These are phyloP conservation scores for Cyberlindnera euphorbiiphila DNA, from an alignment of 805 yeast genomes.

Conservation along the genomic window DNA sequence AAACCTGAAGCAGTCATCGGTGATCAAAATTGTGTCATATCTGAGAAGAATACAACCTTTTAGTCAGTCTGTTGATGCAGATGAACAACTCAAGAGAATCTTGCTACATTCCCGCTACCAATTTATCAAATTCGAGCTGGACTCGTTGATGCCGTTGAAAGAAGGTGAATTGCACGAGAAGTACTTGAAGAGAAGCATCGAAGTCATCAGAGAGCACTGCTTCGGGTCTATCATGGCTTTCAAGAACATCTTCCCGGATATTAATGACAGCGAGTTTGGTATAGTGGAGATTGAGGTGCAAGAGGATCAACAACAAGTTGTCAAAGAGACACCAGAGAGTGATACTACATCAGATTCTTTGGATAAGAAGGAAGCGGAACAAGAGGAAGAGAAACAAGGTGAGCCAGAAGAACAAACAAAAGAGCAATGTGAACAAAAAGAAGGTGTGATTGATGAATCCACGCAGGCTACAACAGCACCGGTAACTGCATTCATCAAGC, in stretches of 20 bases:
- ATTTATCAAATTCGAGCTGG: conserved; percentile 60
- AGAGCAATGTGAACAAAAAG: conserved; percentile 1
- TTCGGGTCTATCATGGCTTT: conserved; percentile 68
- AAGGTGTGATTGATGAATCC: not conserved
- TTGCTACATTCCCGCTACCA: conserved; percentile 65
- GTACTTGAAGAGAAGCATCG: conserved; percentile 74
- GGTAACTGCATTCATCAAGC: conserved; percentile 7
- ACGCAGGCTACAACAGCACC: not conserved
- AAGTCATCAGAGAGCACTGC: conserved; percentile 78
- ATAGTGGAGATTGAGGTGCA: conserved; percentile 16
- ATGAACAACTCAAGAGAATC: conserved; percentile 45
- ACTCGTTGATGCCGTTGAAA: conserved; percentile 52
- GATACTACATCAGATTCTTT: too few relatives aligned
- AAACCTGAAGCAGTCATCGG: conserved; percentile 71
- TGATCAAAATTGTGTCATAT: conserved; percentile 75
- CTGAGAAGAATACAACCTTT: conserved; percentile 64
- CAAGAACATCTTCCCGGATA: conserved; percentile 54
- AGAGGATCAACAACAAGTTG: conserved; percentile 1
- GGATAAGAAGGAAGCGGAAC: not conserved
- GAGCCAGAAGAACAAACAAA: not conserved
- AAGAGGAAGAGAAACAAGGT: conserved; percentile 4
- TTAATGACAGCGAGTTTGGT: conserved; percentile 25
- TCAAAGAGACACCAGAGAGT: too few relatives aligned
- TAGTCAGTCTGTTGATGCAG: conserved; percentile 26
- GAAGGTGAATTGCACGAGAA: conserved; percentile 49